Evolutionary conservation across 768 basidiomycete species (phyloP), one percentile per base, ranked within the genome.

Genomic region (Trametes elegans): DNA sequence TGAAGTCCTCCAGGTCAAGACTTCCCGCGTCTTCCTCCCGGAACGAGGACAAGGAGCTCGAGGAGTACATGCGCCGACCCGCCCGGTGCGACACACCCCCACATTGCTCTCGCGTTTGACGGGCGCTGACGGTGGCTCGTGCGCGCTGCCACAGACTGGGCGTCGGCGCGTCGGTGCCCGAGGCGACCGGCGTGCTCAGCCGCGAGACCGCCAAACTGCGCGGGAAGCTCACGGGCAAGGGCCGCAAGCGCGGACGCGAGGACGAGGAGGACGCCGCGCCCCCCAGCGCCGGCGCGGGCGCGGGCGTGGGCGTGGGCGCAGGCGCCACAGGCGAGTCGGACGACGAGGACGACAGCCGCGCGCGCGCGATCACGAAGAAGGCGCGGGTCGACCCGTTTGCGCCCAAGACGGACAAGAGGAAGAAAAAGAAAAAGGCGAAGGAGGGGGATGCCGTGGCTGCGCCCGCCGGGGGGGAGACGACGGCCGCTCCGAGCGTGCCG

Each of bases 11-110:
- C 34, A 51, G 48, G 29, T 53, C 59, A 24, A 65, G 61, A 29
- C 52, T 64, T 5, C 56, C 65, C 16, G 60, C 67, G 24, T 61
- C 52, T 2, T 51, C 61, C 31, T 55, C 61, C 3, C 53, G 47
- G 4, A 59, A 62, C 48, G 57, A 60, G 5, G 70, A 74, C 38
- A 77, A 76, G 49, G 82, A 88, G 66, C 72, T 91, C 10, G 78
- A 83, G 55, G 84, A 87, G 59, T 77, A 85, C 61, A 75, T 87
- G 74, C 81, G 81, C 38, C 78, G 81, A 26, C 90, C 90, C 13
- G 76, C 87, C 47, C 81, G 90, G 90, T 91, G 70, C 40, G 76
- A 31, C 59, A 47, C 8, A 32, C 49, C 49, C 43, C 5, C 16
- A 19, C 41, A 21, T 9, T 46, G 24, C 39, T 7, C 28, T 29